Base-by-base conservation (phyloP, 169 alveolate genomes). In the Cryptosporidium sp. region DNA sequence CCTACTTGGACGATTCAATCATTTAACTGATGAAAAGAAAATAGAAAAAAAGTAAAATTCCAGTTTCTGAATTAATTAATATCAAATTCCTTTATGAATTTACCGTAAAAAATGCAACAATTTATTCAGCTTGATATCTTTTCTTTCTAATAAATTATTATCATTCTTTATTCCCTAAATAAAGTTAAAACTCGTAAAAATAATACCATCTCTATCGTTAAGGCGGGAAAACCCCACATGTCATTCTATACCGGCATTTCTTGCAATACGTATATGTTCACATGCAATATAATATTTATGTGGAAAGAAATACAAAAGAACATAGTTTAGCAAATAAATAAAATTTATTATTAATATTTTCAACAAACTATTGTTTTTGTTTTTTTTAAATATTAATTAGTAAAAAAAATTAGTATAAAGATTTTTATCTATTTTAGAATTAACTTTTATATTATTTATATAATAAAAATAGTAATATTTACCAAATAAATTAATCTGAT, bases 201-300 rank as follows among this genome's bases (percentile, higher is more conserved):
- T 14, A 48, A 48, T 48, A 48, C 21, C 7, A 48, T 31, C 6
- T 31, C 12, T 31, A 6, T 65, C 51, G 14, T 48, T 44, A 12
- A 45, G 68, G 85, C 85, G 85, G 85, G 85, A 71, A 69, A 71
- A 23, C 80, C 85, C 69, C 85, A 71, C 69, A 52, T 71, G 85
- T 52, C 69, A 70, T 3, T 71, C 48, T 71, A 16, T 45, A 33
- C 48, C 35, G 85, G 69, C 42, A 71, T 23, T 51, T 71, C 56
- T 42, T 51, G 58, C 52, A 35, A 42, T 69, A 69, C 51, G 56
- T 67, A 67, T 9, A 18, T 0, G 8, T 23, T 56, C 23, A 31
- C 85, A 71, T 71, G 85, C 44, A 71, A 71, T 18, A 7, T 48
- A 16, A n/a, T 21, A 48, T 71, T 29, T 14, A 65, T 65, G 72